Evolutionary conservation across 176 grass and related monocot genomes (phyloP).

Genomic region (Triticum urartu): DNA sequence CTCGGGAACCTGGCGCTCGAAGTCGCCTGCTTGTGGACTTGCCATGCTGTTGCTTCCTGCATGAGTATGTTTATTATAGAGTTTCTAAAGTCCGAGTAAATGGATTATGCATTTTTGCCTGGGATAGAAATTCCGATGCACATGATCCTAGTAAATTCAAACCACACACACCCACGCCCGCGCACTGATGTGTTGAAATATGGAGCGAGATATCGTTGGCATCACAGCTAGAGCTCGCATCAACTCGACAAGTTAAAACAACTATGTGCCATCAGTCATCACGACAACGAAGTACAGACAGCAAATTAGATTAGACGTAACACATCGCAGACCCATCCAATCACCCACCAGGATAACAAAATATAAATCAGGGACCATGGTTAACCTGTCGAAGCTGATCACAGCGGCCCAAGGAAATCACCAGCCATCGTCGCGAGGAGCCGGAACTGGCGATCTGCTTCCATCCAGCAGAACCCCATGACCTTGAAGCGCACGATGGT

Average conservation of each 20-base stretch:
- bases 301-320: conserved; percentile 6
- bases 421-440: conserved; percentile 68
- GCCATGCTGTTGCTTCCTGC: no score
- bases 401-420: conserved; percentile 79
- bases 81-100: no score
- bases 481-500: conserved; percentile 69
- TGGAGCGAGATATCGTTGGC: no score
- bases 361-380: background rate
- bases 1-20: no score
- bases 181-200: no score
- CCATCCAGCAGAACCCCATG: conserved; percentile 72
- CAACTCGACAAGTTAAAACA: background rate
- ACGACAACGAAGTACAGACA: background rate
- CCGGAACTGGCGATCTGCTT: conserved; percentile 79
- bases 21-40: no score
- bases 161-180: no score
- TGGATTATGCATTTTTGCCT: no score
- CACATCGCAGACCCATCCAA: conserved; percentile 10
- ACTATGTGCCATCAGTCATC: background rate
- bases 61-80: no score
- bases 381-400: conserved; percentile 15
- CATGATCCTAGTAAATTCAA: no score
- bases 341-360: background rate
- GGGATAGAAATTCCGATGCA: no score
- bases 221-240: background rate